These are phyloP conservation scores for Persicaria maculosa DNA, from an alignment of 148 eudicot species.

Conservation along the genomic window DNA sequence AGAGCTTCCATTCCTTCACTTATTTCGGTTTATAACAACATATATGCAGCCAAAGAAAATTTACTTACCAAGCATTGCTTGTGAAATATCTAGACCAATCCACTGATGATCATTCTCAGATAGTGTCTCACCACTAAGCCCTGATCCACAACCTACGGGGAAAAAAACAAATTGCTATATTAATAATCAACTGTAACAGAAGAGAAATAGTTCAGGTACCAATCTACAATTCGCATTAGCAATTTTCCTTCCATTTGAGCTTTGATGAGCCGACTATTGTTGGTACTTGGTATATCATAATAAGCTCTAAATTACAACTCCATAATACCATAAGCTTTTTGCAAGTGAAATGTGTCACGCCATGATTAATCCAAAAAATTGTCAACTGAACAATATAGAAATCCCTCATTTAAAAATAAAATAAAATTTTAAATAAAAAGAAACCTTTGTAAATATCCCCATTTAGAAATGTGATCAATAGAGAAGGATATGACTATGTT, in stretches of 20 bases:
- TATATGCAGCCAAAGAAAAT: constrained; percentile 10
- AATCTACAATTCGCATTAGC: no score
- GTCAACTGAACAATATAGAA: neutral
- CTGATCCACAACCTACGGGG: constrained; percentile 85
- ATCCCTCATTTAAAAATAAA: no score
- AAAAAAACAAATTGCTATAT: neutral
- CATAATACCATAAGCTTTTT: no score
- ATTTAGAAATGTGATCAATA: neutral
- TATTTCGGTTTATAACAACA: neutral
- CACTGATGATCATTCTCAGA: constrained; percentile 85
- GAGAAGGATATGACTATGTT: no score
- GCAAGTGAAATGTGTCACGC: neutral
- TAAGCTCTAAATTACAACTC: no score
- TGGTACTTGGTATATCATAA: no score
- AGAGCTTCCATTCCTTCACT: neutral
- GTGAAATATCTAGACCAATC: constrained; percentile 95
- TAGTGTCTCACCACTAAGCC: constrained; percentile 93
- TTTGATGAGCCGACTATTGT: no score
- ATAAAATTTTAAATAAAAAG: neutral
- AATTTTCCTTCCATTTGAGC: no score
- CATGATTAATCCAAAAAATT: neutral
- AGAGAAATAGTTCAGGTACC: no score
- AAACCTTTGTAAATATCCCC: neutral
- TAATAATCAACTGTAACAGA: neutral
- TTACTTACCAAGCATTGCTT: constrained; percentile 74